A percentile compares a stretch with the other conserved stretches of the same genome.
phyloP scores from a whole-genome alignment of 345 rosid genomes.

The Camelina neglecta region DNA sequence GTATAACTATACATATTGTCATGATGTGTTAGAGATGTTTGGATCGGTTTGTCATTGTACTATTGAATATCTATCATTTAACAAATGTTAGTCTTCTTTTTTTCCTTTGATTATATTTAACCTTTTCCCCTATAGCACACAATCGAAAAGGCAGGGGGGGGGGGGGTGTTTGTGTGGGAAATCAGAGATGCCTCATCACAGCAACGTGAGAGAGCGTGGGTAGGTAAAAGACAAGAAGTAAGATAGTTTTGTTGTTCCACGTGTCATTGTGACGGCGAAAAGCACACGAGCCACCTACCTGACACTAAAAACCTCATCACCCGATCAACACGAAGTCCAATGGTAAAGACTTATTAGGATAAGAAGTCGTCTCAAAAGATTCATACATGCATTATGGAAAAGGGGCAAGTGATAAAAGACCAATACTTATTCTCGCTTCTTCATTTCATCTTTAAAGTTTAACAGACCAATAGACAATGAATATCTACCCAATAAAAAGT shows the following conservation, averaged over 20 bases:
- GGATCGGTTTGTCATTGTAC: neutral
- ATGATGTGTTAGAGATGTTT: neutral
- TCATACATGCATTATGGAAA: neutral
- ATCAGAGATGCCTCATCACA: slow-evolving; percentile 2
- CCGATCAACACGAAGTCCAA: slow-evolving; percentile 20
- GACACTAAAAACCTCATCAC: slow-evolving; percentile 22
- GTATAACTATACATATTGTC: neutral
- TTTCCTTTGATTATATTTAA: too few species aligned
- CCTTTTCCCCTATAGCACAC: neutral
- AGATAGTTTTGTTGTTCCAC: slow-evolving; percentile 2
- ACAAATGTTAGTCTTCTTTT: too few species aligned
- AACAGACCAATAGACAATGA: neutral
- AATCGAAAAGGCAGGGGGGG: neutral
- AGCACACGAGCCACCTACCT: slow-evolving; percentile 38
- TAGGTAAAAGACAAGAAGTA: neutral
- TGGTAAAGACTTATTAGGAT: neutral
- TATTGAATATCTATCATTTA: neutral
- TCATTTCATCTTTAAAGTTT: too few species aligned
- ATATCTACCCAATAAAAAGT: neutral
- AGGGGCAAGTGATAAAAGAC: too few species aligned
- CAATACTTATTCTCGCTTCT: too few species aligned
- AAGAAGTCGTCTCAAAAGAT: too few species aligned
- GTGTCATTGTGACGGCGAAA: slow-evolving; percentile 20
- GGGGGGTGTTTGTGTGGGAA: neutral
- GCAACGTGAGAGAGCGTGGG: slow-evolving; percentile 20